Percentiles rank a stretch among this genome's conserved stretches.
These are phyloP conservation scores for Cucurbita argyrosperma DNA, from an alignment of 306 rosid genomes.

Conservation along the genomic window DNA sequence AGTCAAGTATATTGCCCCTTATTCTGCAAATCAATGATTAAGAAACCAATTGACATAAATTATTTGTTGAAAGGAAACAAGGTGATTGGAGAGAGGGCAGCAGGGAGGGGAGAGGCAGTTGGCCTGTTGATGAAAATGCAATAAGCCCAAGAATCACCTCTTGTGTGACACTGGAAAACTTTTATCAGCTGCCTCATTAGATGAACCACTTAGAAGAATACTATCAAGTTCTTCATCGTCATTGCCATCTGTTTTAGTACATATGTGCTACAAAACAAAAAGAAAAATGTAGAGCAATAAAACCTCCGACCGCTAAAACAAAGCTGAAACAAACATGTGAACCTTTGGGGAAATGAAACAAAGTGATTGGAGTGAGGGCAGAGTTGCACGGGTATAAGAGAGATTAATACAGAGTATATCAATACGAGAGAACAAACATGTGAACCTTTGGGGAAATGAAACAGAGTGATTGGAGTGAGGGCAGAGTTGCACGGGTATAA, in stretches of 20 bases:
- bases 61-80: background rate
- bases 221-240: conserved; percentile 23
- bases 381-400: background rate
- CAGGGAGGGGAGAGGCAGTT: background rate
- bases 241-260: conserved; percentile 18
- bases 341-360: background rate
- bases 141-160: conserved; percentile 18
- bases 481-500: background rate
- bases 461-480: background rate
- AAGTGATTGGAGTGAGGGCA: background rate
- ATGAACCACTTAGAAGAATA: conserved; percentile 16
- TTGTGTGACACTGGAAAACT: conserved; percentile 21
- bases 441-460: background rate
- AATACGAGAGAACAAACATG: too few relatives aligned
- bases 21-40: conserved; percentile 19
- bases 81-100: background rate
- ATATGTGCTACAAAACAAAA: conserved; percentile 17
- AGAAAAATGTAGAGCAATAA: background rate
- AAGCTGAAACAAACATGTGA: background rate
- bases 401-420: background rate
- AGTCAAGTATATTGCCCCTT: conserved; percentile 52
- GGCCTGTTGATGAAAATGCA: background rate
- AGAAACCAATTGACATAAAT: background rate
- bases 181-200: conserved; percentile 21
- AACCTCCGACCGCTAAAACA: background rate